These are phyloP conservation scores for Escovopsis weberi DNA, from an alignment of 2,329 filamentous ascomycete genomes.

Conservation along the genomic window DNA sequence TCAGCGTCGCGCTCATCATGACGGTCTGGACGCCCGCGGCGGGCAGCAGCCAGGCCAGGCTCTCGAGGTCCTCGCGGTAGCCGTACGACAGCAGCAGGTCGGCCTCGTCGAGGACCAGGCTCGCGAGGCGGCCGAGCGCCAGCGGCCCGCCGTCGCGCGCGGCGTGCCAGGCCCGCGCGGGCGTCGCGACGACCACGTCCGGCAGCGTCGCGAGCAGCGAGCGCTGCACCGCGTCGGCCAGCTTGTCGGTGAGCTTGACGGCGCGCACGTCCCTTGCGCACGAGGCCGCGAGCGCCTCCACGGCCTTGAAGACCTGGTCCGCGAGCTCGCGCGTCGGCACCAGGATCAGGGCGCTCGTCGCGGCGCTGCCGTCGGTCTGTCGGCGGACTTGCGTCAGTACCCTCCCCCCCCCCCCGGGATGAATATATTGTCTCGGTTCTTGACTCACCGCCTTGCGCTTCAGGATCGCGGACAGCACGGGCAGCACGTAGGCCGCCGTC, in stretches of 20 bases:
- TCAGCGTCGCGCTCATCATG: constrained; percentile 87
- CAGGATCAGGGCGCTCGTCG: constrained; percentile 67
- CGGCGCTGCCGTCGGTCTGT: constrained; percentile 34
- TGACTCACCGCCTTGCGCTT: constrained; percentile 53
- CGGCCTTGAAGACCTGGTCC: constrained; percentile 70
- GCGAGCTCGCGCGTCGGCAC: constrained; percentile 92
- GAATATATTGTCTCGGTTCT: too few relatives aligned
- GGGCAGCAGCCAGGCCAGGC: constrained; percentile 62
- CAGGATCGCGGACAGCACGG: constrained; percentile 72
- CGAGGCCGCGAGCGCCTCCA: constrained; percentile 64
- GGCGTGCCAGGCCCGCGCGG: constrained; percentile 64
- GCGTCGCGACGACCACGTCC: constrained; percentile 83
- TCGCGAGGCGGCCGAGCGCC: constrained; percentile 53
- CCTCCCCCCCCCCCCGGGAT: too few relatives aligned
- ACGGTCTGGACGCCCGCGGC: constrained; percentile 81
- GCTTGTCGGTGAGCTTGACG: constrained; percentile 80
- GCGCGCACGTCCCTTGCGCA: constrained; percentile 72
- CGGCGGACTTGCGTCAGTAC: not conserved
- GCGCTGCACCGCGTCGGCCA: constrained; percentile 76
- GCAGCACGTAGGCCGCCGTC: constrained; percentile 88
- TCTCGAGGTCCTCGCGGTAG: constrained; percentile 79
- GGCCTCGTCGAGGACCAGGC: constrained; percentile 85
- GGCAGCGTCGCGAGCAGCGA: constrained; percentile 74
- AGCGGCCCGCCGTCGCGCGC: constrained; percentile 49
- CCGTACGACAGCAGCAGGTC: constrained; percentile 89